Percentiles rank a stretch among this genome's conserved stretches.
Conservation (phyloP, 2,329 filamentous ascomycete species). For the Monilinia fructigena region DNA sequence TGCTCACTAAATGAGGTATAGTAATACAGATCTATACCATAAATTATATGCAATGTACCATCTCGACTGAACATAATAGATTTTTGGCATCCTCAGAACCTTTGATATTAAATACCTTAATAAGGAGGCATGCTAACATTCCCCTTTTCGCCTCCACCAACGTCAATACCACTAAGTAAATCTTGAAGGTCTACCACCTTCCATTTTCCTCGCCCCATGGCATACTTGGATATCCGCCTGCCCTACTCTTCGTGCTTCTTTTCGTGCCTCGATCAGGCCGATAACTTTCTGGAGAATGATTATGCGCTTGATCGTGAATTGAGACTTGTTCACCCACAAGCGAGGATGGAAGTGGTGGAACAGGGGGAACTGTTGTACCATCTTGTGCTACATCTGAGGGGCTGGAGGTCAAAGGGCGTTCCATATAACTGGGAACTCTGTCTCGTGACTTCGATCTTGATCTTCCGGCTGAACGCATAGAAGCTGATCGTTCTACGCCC, state of each 20-base stretch:
- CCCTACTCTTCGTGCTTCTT: constrained; percentile 28
- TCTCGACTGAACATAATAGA: constrained; percentile 2
- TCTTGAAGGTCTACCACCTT: constrained; percentile 35
- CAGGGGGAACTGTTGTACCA: constrained; percentile 35
- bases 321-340: constrained; percentile 29
- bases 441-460: constrained; percentile 39
- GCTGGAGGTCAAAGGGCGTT: constrained; percentile 33
- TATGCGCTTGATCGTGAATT: constrained; percentile 32
- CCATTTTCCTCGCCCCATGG: constrained; percentile 33
- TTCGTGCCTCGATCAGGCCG: constrained; percentile 27
- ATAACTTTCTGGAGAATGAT: constrained; percentile 29
- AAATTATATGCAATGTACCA: constrained; percentile 20
- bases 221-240: constrained; percentile 27
- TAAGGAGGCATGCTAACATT: constrained; percentile 38
- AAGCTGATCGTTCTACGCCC: constrained; percentile 33
- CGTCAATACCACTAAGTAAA: constrained; percentile 38
- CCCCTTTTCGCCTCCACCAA: constrained; percentile 29
- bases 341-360: constrained; percentile 37
- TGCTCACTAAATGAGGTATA: constrained; percentile 17
- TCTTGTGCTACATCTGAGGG: constrained; percentile 31
- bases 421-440: constrained; percentile 29
- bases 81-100: not conserved
- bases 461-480: constrained; percentile 34
- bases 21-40: constrained; percentile 14
- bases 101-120: constrained; percentile 26